Evolutionary conservation across 192 early-diverging fungal species (phyloP).

Genomic region (Pilobolus umbonatus): DNA sequence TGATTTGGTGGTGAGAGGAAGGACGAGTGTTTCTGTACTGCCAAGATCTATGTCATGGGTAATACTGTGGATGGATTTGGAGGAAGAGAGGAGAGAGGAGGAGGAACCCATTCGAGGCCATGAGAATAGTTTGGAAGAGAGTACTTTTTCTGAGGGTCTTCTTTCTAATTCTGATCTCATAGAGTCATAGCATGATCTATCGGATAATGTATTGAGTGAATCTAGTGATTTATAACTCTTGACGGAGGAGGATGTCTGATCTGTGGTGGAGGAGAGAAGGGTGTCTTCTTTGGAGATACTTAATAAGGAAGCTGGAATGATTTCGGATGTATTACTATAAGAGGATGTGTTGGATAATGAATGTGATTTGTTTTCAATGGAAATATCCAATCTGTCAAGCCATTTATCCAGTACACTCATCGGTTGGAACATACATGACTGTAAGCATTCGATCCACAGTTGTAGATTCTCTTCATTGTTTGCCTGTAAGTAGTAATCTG

Average conservation of each 20-base stretch:
- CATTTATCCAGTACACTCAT: slow-evolving; percentile 33
- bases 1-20: neutral
- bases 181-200: neutral
- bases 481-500: slow-evolving; percentile 20
- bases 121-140: neutral
- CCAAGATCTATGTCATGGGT: no score
- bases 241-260: neutral
- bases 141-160: neutral
- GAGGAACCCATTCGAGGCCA: slow-evolving; percentile 6
- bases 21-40: neutral
- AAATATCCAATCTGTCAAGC: slow-evolving; percentile 28
- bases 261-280: no score
- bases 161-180: neutral
- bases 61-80: neutral
- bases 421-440: slow-evolving; percentile 4
- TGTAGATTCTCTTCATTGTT: slow-evolving; percentile 10
- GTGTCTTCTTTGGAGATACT: no score
- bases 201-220: neutral
- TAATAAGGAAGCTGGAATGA: neutral
- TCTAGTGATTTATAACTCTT: slow-evolving; percentile 1
- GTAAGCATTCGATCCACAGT: slow-evolving; percentile 13
- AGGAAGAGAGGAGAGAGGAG: neutral
- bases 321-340: neutral
- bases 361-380: neutral
- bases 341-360: neutral